Base-by-base conservation (phyloP, 345 rosid genomes). In the Populus tremula region DNA sequence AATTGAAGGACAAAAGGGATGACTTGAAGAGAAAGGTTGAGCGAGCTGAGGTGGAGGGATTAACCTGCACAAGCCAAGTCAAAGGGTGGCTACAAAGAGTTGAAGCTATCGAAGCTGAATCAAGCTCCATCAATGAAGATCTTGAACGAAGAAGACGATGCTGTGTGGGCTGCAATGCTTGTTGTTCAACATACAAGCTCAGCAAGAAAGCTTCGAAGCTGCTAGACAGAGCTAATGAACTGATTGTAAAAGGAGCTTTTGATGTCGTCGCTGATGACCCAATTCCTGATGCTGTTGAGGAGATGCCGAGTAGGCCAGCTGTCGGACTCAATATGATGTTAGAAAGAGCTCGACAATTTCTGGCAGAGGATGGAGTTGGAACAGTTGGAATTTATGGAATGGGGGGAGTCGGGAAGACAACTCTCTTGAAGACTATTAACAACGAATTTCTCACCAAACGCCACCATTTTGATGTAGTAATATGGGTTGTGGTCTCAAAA, bases 401-500 rank as follows among this genome's bases (percentile, higher is more conserved):
- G 82, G 82, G 82, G 8, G 82, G 82, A 16, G 78, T 79, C 1
- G 82, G 80, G 36, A 79, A 79, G 78, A 79, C 82, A 12, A 73
- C 82, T 10, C 78, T 79, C 14, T 59, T 79, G 63, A 74, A 69
- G 82, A 68, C 0, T 14, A 69, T 79, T 35, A 79, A 79, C 77
- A 79, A 79, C 35, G 74, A 68, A 45, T 67, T 73, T 38, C 82
- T 74, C 29, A 69, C 78, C 64, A 74, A 62, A 59, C 21, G 79
- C 21, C 82, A 82, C 71, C 47, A 67, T 14, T 84, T 71, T 67
- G 86, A 87, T 36, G 35, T 41, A 17, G 78, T 87, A 29, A 82
- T 84, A 41, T 87, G 87, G 88, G 90, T 80, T 67, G 78, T 80
- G 31, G 77, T 82, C 76, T 78, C 88, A 5, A 77, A 81, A 56